Evolutionary conservation across 495 filamentous ascomycete genomes (phyloP).

Genomic region (Mycothermus thermophilus): DNA sequence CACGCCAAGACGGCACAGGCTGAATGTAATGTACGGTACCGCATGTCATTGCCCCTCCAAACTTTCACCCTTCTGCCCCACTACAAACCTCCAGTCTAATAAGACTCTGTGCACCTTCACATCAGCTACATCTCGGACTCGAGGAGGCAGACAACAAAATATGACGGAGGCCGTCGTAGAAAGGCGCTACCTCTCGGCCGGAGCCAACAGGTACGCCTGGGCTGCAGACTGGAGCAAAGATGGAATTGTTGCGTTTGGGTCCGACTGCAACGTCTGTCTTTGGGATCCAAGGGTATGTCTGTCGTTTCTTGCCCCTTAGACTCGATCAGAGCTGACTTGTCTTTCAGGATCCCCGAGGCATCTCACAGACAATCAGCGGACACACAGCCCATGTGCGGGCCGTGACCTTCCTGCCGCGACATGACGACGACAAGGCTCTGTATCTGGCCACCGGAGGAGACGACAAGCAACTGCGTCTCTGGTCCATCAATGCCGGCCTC

Average conservation of each 20-base stretch:
- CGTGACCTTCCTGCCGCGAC: constrained; percentile 58
- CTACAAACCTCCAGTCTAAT: too few relatives aligned
- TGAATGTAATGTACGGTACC: too few relatives aligned
- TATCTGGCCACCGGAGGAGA: constrained; percentile 68
- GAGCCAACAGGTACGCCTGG: constrained; percentile 78
- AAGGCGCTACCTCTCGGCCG: constrained; percentile 60
- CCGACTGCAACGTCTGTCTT: constrained; percentile 73
- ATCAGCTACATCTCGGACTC: too few relatives aligned
- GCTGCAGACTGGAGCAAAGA: constrained; percentile 78
- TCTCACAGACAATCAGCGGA: constrained; percentile 58
- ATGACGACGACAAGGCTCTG: constrained; percentile 28
- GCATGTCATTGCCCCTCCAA: too few relatives aligned
- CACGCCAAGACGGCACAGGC: too few relatives aligned
- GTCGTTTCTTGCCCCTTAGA: constrained; percentile 1
- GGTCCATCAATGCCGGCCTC: constrained; percentile 33
- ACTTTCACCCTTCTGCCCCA: too few relatives aligned
- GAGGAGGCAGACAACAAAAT: too few relatives aligned
- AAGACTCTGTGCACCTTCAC: too few relatives aligned
- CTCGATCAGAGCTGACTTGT: too few relatives aligned
- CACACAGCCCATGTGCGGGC: constrained; percentile 74
- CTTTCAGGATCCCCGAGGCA: constrained; percentile 43
- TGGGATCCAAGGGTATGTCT: constrained; percentile 69
- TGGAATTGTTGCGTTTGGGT: constrained; percentile 74
- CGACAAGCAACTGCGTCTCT: constrained; percentile 66
- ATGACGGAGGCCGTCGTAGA: constrained; percentile 8